Conservation (phyloP, 169 alveolate species). For the Plasmodium blacklocki region DNA sequence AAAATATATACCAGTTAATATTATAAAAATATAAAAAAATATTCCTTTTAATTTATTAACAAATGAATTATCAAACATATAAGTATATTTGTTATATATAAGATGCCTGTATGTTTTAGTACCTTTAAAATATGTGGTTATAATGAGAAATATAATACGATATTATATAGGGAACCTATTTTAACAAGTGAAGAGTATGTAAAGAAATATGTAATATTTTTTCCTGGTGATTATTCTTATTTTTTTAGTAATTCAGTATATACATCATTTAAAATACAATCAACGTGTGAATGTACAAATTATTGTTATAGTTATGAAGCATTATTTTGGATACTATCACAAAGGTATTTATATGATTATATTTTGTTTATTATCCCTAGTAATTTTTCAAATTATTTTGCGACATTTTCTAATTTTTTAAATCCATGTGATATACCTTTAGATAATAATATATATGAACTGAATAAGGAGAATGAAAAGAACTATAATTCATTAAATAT, state of each 20-base stretch:
- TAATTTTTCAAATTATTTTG: constrained; percentile 30
- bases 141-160: constrained; percentile 29
- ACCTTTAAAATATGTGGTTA: constrained; percentile 34
- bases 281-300: constrained; percentile 33
- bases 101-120: constrained; percentile 69
- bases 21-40: too few species aligned
- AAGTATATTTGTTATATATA: not conserved
- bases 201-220: constrained; percentile 45
- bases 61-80: too few species aligned
- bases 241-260: constrained; percentile 55
- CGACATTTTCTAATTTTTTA: constrained; percentile 46
- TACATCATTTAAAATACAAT: constrained; percentile 23
- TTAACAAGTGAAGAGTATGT: constrained; percentile 1
- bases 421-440: constrained; percentile 13
- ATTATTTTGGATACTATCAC: constrained; percentile 58
- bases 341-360: constrained; percentile 57
- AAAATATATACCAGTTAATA: too few species aligned
- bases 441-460: not conserved
- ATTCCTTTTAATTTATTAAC: too few species aligned
- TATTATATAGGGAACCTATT: constrained; percentile 70
- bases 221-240: constrained; percentile 71
- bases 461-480: not conserved
- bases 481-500: too few species aligned
- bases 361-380: constrained; percentile 62
- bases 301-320: constrained; percentile 74